These are phyloP conservation scores for Podospora sp. DNA, from an alignment of 495 filamentous ascomycete species.

Conservation along the genomic window DNA sequence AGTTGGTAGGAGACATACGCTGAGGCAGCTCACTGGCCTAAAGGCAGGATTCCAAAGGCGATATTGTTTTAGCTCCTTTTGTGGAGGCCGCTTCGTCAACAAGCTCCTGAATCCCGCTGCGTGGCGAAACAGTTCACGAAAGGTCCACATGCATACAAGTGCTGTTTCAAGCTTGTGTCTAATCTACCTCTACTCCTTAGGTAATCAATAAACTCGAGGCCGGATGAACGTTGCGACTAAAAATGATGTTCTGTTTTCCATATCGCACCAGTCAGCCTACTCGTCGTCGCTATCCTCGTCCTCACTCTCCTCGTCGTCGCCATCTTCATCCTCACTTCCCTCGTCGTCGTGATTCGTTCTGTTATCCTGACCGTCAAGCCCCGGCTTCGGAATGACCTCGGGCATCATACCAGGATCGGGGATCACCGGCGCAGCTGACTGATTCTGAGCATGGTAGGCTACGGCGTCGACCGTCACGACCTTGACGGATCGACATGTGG, in stretches of 20 bases:
- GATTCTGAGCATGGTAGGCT: slow-evolving; percentile 16
- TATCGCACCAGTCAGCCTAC: neutral
- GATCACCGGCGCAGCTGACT: neutral
- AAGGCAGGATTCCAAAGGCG: no score
- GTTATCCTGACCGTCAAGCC: neutral
- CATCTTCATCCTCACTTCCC: neutral
- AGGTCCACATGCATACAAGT: no score
- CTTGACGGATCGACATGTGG: slow-evolving; percentile 54
- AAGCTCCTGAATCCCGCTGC: no score
- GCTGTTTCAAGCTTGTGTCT: neutral
- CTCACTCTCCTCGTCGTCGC: neutral
- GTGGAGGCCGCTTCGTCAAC: no score
- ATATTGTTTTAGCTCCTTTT: no score
- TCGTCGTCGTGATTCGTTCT: neutral
- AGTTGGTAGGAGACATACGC: neutral
- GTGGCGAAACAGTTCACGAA: no score
- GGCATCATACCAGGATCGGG: neutral
- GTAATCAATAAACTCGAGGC: neutral
- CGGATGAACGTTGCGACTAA: neutral
- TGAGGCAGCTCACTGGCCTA: neutral
- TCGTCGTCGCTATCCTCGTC: slow-evolving; percentile 10
- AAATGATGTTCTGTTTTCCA: neutral
- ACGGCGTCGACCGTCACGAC: slow-evolving; percentile 31
- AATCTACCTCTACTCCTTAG: slow-evolving; percentile 1
- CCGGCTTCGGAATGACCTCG: neutral